phyloP scores from a whole-genome alignment of 495 filamentous ascomycete species.

The Trichoderma orchidacearum region DNA sequence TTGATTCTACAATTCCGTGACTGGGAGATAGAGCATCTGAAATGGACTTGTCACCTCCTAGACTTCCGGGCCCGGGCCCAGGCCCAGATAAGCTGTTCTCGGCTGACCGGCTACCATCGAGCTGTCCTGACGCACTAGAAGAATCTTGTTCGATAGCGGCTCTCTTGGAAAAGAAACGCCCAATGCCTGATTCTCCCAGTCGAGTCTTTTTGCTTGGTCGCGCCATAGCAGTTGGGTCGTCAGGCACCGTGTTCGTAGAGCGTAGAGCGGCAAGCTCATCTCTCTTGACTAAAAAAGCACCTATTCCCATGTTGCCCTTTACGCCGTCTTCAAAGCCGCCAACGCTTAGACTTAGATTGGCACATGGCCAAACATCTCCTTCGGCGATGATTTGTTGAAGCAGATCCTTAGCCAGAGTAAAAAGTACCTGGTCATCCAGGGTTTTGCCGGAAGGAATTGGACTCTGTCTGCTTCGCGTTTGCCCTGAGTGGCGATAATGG shows the following conservation, averaged over 20 bases:
- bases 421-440: slow-evolving; percentile 60
- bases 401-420: slow-evolving; percentile 61
- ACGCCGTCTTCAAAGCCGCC: slow-evolving; percentile 83
- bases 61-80: neutral
- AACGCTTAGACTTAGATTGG: slow-evolving; percentile 71
- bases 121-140: slow-evolving; percentile 11
- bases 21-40: too few species aligned
- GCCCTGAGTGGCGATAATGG: slow-evolving; percentile 57
- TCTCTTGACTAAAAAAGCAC: slow-evolving; percentile 68
- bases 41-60: too few species aligned
- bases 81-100: too few species aligned
- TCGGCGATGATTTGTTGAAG: slow-evolving; percentile 66
- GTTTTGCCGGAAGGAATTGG: slow-evolving; percentile 65
- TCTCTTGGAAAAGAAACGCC: slow-evolving; percentile 42
- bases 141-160: neutral
- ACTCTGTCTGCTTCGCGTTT: slow-evolving; percentile 56
- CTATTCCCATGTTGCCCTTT: slow-evolving; percentile 71
- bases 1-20: neutral
- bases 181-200: slow-evolving; percentile 35
- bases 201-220: slow-evolving; percentile 40
- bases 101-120: slow-evolving; percentile 7
- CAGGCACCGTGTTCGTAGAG: neutral
- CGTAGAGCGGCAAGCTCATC: slow-evolving; percentile 46
- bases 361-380: slow-evolving; percentile 73
- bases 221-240: neutral